Conservation (phyloP, 2,329 filamentous ascomycete species). For the Colletotrichum sp. region DNA sequence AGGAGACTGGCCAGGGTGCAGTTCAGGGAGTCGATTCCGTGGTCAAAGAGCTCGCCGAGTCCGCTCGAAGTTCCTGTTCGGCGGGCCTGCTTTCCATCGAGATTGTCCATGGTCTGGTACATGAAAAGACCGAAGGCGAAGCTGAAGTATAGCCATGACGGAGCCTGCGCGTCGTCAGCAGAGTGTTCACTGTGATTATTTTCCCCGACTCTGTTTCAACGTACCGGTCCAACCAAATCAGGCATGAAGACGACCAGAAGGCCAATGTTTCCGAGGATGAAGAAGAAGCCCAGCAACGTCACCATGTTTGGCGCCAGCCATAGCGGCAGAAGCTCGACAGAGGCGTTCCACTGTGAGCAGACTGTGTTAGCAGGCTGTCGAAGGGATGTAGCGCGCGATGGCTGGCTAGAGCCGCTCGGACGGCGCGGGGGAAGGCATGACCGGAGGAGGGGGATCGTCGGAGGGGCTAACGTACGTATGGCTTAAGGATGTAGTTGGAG, state of each 20-base stretch:
- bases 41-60: slow-evolving; percentile 95
- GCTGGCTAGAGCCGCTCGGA: slow-evolving; percentile 6
- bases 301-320: slow-evolving; percentile 99
- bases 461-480: slow-evolving; percentile 74
- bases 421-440: slow-evolving; percentile 14
- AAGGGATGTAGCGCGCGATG: neutral
- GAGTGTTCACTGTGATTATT: neutral
- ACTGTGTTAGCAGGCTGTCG: slow-evolving; percentile 22
- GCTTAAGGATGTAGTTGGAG: slow-evolving; percentile 90
- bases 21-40: slow-evolving; percentile 97
- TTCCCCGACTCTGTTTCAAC: slow-evolving; percentile 32
- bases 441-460: slow-evolving; percentile 3
- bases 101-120: slow-evolving; percentile 99
- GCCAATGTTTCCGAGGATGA: slow-evolving; percentile 85
- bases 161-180: slow-evolving; percentile 59
- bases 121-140: slow-evolving; percentile 97
- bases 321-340: slow-evolving; percentile 88
- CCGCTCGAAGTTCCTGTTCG: slow-evolving; percentile 94
- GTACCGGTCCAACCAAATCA: slow-evolving; percentile 86
- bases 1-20: slow-evolving; percentile 92
- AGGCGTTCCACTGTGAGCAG: slow-evolving; percentile 85
- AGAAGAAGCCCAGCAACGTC: slow-evolving; percentile 92
- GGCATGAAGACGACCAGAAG: slow-evolving; percentile 81
- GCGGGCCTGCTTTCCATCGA: slow-evolving; percentile 96
- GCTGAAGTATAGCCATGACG: slow-evolving; percentile 93